Conservation (phyloP, 1,284 basidiomycete genomes). For the Ceratobasidium sp. region DNA sequence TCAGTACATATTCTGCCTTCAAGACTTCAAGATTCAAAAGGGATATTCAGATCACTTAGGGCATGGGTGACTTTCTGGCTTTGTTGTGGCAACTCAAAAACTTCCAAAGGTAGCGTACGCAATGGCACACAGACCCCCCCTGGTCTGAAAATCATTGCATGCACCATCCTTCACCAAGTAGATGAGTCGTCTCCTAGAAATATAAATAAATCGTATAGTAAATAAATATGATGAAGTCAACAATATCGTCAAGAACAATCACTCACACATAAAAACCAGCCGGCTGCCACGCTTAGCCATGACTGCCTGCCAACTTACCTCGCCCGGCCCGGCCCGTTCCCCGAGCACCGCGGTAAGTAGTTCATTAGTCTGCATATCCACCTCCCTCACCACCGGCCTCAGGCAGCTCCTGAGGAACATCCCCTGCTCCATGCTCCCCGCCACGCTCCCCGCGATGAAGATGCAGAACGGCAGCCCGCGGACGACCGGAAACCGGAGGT, state of each 20-base stretch:
- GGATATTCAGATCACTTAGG: neutral
- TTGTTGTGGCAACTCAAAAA: neutral
- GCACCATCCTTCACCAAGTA: slow-evolving; percentile 15
- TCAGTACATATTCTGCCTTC: neutral
- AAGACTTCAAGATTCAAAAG: too few relatives aligned
- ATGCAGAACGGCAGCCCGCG: slow-evolving; percentile 40
- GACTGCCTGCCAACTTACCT: slow-evolving; percentile 35
- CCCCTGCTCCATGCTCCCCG: slow-evolving; percentile 43
- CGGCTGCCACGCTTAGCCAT: slow-evolving; percentile 29
- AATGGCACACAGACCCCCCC: neutral
- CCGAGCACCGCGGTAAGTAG: slow-evolving; percentile 33
- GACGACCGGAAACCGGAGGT: slow-evolving; percentile 40
- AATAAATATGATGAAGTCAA: neutral
- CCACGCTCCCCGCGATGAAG: slow-evolving; percentile 39
- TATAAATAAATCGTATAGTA: neutral
- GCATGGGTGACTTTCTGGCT: neutral
- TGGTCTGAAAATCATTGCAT: neutral
- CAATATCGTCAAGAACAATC: neutral
- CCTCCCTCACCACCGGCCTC: slow-evolving; percentile 32
- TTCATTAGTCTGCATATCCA: slow-evolving; percentile 42
- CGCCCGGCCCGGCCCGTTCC: slow-evolving; percentile 35
- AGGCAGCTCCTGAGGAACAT: slow-evolving; percentile 40
- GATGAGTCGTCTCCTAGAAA: neutral
- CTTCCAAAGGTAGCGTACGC: slow-evolving; percentile 26
- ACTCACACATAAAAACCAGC: slow-evolving; percentile 40